Conservation (phyloP, 75 land plant genomes). For the Chamaecyparis obtusa region DNA sequence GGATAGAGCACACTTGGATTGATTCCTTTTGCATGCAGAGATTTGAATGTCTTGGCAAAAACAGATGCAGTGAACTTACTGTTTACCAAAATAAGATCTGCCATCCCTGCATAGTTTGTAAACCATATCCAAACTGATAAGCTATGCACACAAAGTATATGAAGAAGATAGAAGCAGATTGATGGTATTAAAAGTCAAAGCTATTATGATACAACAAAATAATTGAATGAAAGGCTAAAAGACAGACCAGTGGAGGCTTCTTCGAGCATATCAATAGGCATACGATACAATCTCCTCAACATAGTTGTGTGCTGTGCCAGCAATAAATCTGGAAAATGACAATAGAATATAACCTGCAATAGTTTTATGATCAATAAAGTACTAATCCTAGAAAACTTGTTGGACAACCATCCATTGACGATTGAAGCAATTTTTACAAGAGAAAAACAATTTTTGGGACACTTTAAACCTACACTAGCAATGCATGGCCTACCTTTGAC, state of each 20-base stretch:
- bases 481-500: slow-evolving; percentile 58
- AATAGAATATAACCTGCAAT: slow-evolving; percentile 87
- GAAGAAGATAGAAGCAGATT: slow-evolving; percentile 2
- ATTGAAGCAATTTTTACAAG: neutral
- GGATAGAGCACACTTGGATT: slow-evolving; percentile 91
- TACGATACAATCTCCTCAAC: slow-evolving; percentile 77
- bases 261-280: slow-evolving; percentile 87
- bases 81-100: slow-evolving; percentile 89
- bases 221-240: neutral
- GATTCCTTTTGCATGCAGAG: slow-evolving; percentile 63
- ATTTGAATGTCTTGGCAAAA: slow-evolving; percentile 78
- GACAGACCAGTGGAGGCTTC: slow-evolving; percentile 82
- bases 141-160: neutral
- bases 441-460: neutral
- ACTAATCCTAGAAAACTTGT: neutral
- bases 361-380: neutral
- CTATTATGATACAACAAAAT: neutral
- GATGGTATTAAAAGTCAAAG: neutral
- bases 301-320: slow-evolving; percentile 78
- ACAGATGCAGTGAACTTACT: slow-evolving; percentile 93
- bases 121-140: neutral
- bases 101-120: slow-evolving; percentile 70
- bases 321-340: slow-evolving; percentile 96
- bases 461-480: neutral
- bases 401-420: neutral